Base-by-base conservation (phyloP, 176 grass and related monocot genomes). In the Avena insularis region DNA sequence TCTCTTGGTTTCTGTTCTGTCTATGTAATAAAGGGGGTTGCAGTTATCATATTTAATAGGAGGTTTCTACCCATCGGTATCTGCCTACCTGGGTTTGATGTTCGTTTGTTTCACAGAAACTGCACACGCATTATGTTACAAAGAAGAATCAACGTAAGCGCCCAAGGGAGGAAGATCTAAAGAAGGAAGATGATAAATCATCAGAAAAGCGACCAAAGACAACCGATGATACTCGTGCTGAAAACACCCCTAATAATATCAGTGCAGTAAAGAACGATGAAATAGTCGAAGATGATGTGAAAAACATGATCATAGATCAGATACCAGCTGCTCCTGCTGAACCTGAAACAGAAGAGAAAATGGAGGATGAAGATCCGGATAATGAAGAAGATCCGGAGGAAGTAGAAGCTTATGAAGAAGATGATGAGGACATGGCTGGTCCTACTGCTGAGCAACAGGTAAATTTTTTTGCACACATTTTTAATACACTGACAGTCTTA, bases 71-170 rank as follows among this genome's bases (percentile, higher is more conserved):
- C 12, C 46, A 53, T 82, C 54, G 19, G n/a, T 71, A 36, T 69
- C 64, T 40, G 47, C 53, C 36, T 29, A 40, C 64, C 56, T 82
- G 49, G 35, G 31, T 15, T 51, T 80, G 23, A 72, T 81, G 43
- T 81, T 56, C 63, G 33, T 40, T 65, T 80, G 21, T 43, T 65
- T 47, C 80, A 31, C 65, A 94, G 93, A 94, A 87, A 92, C 87
- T 94, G 36, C 84, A 83, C 23, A 88, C 60, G 59, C 60, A 46
- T 53, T 90, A 81, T 83, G 45, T 92, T 57, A 51, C 82, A 58
- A 92, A 80, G 87, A 90, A 75, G 82, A 92, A 90, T 73, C 85
- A 86, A 82, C 78, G 73, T 10, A 94, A 94, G 84, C 89, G 93
- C 57, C 71, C 89, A 72, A 90, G 93, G 74, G 93, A 90, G 17